A percentile compares a stretch with the other conserved stretches of the same genome.
Conservation (phyloP, 192 early-diverging fungal genomes). For the Spinellus fusiger region DNA sequence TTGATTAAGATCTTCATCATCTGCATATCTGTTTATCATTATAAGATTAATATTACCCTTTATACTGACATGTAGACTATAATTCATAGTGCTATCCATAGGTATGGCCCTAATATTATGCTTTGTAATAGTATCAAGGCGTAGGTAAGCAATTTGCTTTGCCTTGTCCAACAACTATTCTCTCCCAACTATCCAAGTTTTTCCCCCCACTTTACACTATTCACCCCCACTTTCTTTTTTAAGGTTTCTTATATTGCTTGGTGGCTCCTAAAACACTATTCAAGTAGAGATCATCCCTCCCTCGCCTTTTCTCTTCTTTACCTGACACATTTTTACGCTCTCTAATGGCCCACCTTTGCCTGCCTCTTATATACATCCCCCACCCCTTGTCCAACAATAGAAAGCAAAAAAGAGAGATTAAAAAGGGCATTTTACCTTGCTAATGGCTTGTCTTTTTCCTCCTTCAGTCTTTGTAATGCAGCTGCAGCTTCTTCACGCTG, state of each 20-base stretch:
- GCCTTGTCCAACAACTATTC: too few relatives aligned
- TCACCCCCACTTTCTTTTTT: neutral
- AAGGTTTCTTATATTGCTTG: neutral
- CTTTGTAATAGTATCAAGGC: too few relatives aligned
- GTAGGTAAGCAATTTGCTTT: too few relatives aligned
- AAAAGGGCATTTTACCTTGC: constrained; percentile 34
- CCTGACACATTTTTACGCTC: too few relatives aligned
- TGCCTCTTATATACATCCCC: neutral
- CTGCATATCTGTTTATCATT: constrained; percentile 39
- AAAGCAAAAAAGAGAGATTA: neutral
- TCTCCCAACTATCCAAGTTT: too few relatives aligned
- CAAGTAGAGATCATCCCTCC: constrained; percentile 1
- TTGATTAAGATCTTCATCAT: constrained; percentile 58
- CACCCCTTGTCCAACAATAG: neutral
- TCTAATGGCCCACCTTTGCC: neutral
- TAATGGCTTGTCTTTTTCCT: constrained; percentile 43
- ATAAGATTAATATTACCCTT: neutral
- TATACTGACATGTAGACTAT: too few relatives aligned
- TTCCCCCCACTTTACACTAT: too few relatives aligned
- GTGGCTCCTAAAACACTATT: neutral
- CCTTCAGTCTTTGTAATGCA: constrained; percentile 29
- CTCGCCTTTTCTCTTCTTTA: neutral
- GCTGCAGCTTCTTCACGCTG: constrained; percentile 42
- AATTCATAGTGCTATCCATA: too few relatives aligned
- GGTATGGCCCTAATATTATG: too few relatives aligned